Evolutionary conservation across 2,329 filamentous ascomycete genomes (phyloP), one percentile per base, ranked within the genome.

Genomic region (Talaromyces sp.): DNA sequence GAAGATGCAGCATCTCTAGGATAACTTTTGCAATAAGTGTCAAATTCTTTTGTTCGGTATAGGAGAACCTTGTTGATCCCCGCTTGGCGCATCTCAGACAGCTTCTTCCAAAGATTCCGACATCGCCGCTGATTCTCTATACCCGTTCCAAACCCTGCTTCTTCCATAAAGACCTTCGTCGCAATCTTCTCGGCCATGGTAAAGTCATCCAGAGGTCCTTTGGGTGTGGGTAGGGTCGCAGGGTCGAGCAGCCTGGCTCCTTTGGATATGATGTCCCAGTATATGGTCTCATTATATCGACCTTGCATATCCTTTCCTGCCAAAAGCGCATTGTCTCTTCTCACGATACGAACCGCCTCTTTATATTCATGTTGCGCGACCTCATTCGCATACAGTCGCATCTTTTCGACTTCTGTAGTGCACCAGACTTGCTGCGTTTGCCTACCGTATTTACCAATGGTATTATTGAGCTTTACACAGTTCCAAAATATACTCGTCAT

Each of bases 401-500:
- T 61, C 11, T 61, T 61, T 31, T 61, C 25, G 25, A 19, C 43
- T 61, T 61, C 25, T 47, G 15, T 61, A 4, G 27, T 47, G 11
- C 0, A 27, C 38, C 11, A 47, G 17, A 61, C 19, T 19, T 61
- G 22, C 40, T 45, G 29, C 0, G 27, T 61, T 49, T 34, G 27
- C 13, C n/a, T 0, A 36, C 43, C 27, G 36, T 61, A 61, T 5
- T 36, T 61, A 2, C 27, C 13, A 38, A 61, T 61, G 11, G 43
- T 51, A 31, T 31, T 49, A 36, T 61, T 38, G 6, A 61, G 25
- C 59, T 61, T 61, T 1, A 51, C 17, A 38, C 27, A 61, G 3
- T 61, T 61, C 13, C n/a, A 61, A 1, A 61, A 49, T 25, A 61
- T 15, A 61, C 27, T 61, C 3, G 22, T 47, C 22, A 60, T 60